Evolutionary conservation across 306 rosid genomes (phyloP), one percentile per base, ranked within the genome.

Genomic region (Geum urbanum): DNA sequence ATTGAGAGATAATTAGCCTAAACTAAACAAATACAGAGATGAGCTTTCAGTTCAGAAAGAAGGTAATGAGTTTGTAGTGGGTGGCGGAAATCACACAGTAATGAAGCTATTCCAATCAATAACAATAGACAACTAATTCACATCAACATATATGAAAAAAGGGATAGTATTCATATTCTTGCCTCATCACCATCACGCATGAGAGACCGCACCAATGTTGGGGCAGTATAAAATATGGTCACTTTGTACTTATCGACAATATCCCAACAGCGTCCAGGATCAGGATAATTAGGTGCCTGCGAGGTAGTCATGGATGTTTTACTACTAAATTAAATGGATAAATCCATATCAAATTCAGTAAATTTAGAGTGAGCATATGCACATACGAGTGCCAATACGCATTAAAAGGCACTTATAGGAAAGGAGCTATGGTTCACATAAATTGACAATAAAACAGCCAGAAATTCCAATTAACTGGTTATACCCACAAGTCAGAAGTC

Each of bases 231-330:
- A 80, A 95, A 91, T 87, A 91, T 78, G 18, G 96, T 27, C 71
- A 95, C 97, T 66, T 86, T 87, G 88, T 86, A 89, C 83, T 95
- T 95, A 86, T 95, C 99, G 68, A 95, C 97, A 80, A 95, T 89
- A 81, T 91, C 89, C 99, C 99, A 95, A 80, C 92, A 83, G 56
- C 99, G 95, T 65, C 99, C 99, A 53, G 92, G 16, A 71, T 95
- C 86, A 60, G 97, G 99, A 88, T 91, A 89, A 87, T 84, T 95
- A 12, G 97, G 97, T 81, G 92, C 95, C 97, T 95, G 88, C 83
- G 83, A 66, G 58, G 67, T 46, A 65, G 47, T 20, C 67, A 43
- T 48, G 51, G 15, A 71, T 57, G 56, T 15, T 16, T 74, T 41
- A 32, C 59, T 4, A 52, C 74, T 59, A 75, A 4, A 62, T 74